These are phyloP conservation scores for Diaporthe citriasiana DNA, from an alignment of 2,329 filamentous ascomycete species.

Conservation along the genomic window DNA sequence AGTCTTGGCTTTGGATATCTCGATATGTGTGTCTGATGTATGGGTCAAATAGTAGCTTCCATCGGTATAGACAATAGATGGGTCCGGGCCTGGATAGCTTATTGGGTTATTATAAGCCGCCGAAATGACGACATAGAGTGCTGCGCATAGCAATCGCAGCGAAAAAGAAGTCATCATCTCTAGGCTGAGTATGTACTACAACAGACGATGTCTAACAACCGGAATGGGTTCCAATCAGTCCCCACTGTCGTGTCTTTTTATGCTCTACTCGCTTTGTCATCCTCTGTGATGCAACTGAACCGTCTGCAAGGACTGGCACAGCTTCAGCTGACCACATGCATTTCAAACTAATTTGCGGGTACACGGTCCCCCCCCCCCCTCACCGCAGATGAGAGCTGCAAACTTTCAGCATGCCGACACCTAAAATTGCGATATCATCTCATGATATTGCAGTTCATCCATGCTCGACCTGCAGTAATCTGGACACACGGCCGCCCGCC, in stretches of 20 bases:
- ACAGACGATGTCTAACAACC: neutral
- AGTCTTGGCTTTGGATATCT: conserved; percentile 16
- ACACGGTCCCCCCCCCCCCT: neutral
- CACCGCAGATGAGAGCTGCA: neutral
- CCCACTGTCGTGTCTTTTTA: neutral
- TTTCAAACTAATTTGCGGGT: neutral
- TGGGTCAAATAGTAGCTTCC: conserved; percentile 27
- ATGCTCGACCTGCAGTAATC: conserved; percentile 12
- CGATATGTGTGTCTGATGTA: conserved; percentile 12
- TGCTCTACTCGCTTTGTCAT: neutral
- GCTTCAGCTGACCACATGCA: neutral
- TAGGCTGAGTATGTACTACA: neutral
- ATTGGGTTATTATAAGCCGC: conserved; percentile 19
- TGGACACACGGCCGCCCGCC: neutral
- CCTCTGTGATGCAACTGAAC: neutral
- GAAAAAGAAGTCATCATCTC: neutral
- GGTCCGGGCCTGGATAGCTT: conserved; percentile 6
- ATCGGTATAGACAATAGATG: conserved; percentile 12
- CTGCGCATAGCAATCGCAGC: neutral
- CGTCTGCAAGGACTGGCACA: neutral
- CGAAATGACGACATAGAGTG: neutral
- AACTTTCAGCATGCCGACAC: neutral
- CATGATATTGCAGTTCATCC: conserved; percentile 19
- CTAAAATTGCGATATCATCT: neutral
- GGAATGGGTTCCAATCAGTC: neutral